These are phyloP conservation scores for Aschersonia sp. DNA, from an alignment of 2,329 filamentous ascomycete species.

Conservation along the genomic window DNA sequence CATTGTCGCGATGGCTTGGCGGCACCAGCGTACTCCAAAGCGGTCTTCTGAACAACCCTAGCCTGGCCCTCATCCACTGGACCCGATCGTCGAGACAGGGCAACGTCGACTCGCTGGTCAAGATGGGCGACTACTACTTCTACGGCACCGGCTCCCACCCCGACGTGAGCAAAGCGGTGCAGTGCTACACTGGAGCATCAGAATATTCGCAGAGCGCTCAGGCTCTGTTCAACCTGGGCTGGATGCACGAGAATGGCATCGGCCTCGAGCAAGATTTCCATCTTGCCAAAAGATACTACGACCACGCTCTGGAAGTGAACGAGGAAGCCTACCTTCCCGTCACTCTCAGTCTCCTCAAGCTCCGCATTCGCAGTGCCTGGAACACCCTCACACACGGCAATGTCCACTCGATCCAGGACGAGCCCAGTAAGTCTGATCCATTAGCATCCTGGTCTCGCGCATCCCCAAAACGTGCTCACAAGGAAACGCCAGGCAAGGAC, in stretches of 20 bases:
- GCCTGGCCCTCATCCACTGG: conserved; percentile 78
- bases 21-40: conserved; percentile 15
- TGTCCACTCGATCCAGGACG: conserved; percentile 83
- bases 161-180: conserved; percentile 74
- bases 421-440: conserved; percentile 49
- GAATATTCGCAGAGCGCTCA: conserved; percentile 88
- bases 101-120: conserved; percentile 87
- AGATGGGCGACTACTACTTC: conserved; percentile 98
- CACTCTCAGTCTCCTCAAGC: conserved; percentile 71
- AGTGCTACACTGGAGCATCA: conserved; percentile 83
- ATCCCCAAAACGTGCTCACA: conserved; percentile 13
- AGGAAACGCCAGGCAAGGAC: conserved; percentile 36
- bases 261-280: conserved; percentile 92
- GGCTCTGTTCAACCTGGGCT: conserved; percentile 91
- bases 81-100: conserved; percentile 84
- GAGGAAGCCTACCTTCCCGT: conserved; percentile 89
- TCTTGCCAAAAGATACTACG: conserved; percentile 91
- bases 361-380: conserved; percentile 80
- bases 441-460: not conserved
- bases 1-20: conserved; percentile 29
- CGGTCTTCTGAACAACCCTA: conserved; percentile 34
- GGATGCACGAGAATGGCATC: conserved; percentile 98
- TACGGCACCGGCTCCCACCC: conserved; percentile 57
- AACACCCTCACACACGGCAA: conserved; percentile 84
- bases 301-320: conserved; percentile 81